Conservation (phyloP, 495 filamentous ascomycete species). For the Neurospora discreta region DNA sequence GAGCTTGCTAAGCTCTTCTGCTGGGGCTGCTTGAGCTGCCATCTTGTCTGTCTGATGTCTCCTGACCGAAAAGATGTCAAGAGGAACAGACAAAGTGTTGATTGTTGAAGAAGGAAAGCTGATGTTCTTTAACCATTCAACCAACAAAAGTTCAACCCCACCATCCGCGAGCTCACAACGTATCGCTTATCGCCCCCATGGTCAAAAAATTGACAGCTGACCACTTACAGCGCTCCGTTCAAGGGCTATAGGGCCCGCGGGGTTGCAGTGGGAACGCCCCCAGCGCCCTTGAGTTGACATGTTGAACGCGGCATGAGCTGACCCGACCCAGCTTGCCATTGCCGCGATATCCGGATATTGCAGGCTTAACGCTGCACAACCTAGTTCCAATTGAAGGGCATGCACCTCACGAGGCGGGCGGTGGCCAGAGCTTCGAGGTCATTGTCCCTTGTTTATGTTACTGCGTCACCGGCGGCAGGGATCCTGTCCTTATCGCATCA, state of each 20-base stretch:
- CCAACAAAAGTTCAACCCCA: neutral
- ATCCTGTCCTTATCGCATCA: neutral
- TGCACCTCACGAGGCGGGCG: neutral
- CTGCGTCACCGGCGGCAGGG: neutral
- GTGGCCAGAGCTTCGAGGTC: neutral
- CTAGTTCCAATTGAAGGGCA: neutral
- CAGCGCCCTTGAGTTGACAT: neutral
- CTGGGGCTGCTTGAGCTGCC: slow-evolving; percentile 30
- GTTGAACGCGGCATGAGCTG: neutral
- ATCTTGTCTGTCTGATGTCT: slow-evolving; percentile 14
- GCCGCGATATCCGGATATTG: neutral
- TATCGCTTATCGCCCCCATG: neutral
- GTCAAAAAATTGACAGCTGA: neutral
- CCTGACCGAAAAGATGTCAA: neutral
- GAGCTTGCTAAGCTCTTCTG: slow-evolving; percentile 34
- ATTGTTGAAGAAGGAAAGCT: neutral
- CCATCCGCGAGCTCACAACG: neutral
- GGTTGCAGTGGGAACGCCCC: neutral
- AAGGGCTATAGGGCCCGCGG: neutral
- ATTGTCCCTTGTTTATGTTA: neutral
- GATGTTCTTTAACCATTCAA: neutral
- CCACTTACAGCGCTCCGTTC: neutral
- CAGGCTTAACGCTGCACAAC: neutral
- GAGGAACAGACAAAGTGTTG: neutral
- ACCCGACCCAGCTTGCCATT: neutral